A percentile compares a stretch with the other conserved stretches of the same genome.
Evolutionary conservation across 306 rosid species (phyloP).

Genomic region (Trifolium repens): DNA sequence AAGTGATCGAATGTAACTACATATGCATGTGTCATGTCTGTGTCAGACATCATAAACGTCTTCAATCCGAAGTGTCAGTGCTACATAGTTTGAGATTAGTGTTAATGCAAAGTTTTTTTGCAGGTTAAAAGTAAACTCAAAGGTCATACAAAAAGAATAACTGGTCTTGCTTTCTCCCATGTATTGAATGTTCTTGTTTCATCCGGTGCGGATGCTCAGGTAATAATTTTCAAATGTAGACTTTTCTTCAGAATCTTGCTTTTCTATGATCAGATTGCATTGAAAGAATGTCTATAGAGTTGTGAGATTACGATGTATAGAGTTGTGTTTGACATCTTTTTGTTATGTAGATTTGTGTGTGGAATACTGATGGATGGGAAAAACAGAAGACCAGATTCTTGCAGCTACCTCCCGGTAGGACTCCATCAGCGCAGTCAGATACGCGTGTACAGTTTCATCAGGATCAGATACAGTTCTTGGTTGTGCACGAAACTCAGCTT

Average conservation of each 20-base stretch:
- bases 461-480: conserved; percentile 85
- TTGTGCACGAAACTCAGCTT: conserved; percentile 94
- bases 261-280: conserved; percentile 25
- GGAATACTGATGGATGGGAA: conserved; percentile 97
- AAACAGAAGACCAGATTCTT: conserved; percentile 81
- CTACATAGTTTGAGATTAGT: conserved; percentile 11
- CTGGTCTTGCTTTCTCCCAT: conserved; percentile 96
- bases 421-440: conserved; percentile 72
- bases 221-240: conserved; percentile 35
- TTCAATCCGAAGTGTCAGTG: neutral
- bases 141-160: conserved; percentile 93
- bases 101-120: conserved; percentile 37
- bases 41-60: neutral
- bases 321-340: conserved; percentile 20
- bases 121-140: conserved; percentile 84
- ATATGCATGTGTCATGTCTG: neutral
- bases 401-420: conserved; percentile 90
- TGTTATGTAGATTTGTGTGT: conserved; percentile 72
- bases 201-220: conserved; percentile 76
- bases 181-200: conserved; percentile 64
- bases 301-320: conserved; percentile 20
- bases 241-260: conserved; percentile 8
- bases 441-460: conserved; percentile 96
- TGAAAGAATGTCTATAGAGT: neutral
- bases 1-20: neutral